Evolutionary conservation across 352 stramenopile genomes (phyloP), one percentile per base, ranked within the genome.

Genomic region (Phytophthora tentaculata): DNA sequence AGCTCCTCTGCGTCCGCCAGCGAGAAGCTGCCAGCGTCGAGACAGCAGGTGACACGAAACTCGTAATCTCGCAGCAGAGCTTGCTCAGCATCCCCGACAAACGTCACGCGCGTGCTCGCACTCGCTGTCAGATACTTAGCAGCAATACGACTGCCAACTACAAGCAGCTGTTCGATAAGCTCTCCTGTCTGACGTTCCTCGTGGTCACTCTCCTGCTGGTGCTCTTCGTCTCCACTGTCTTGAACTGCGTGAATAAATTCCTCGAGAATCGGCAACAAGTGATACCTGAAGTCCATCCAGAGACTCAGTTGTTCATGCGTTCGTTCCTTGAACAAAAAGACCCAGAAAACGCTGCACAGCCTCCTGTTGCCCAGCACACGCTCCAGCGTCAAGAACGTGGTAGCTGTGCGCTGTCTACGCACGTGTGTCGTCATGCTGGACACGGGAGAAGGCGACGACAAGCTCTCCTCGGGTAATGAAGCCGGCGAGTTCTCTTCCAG

Each of bases 301-400:
- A 93, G 62, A 72, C 88, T 96, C 43, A 96, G 47, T 35, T 90
- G 84, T 48, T 91, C 77, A 53, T 96, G 88, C 5, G 81, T 88
- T 41, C 88, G 86, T 29, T 96, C 88, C 56, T 94, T 94, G 67
- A 94, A 96, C 16, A 96, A 54, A 62, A 91, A 94, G 7, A 96
- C 84, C 88, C 88, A 96, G 55, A 96, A 96, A 0, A 96, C 81
- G 47, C 88, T 94, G 58, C 88, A 96, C 14, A 96, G 61, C 24
- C 88, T 77, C 5, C 88, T 77, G 64, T 96, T 96, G 17, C 70
- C 74, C 16, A 96, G 61, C 10, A 96, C 86, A 1, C 81, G 83
- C 39, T 92, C 80, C 13, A 96, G 62, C 24, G 86, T 94, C 53
- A 96, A 62, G 53, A 89, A 88, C 4, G 81, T 75, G 32, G 81